Conservation (phyloP, 2,329 filamentous ascomycete genomes). For the Cladosporium sp. region DNA sequence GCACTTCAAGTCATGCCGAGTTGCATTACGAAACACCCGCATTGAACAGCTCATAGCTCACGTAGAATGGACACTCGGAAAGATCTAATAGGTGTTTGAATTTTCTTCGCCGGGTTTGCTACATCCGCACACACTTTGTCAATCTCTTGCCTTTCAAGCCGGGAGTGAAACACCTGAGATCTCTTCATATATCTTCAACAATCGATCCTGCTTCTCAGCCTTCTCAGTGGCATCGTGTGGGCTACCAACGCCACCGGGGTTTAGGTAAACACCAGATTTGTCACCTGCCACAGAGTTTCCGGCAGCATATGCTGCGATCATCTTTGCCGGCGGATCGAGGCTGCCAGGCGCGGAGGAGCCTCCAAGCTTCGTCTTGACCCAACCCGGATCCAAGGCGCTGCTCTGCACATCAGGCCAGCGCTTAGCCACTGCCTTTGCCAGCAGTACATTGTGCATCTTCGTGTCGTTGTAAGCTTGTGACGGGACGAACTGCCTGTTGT, state of each 20-base stretch:
- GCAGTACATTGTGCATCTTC: conserved; percentile 52
- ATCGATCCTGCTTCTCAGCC: conserved; percentile 37
- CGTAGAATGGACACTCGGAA: too few species aligned
- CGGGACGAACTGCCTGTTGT: conserved; percentile 29
- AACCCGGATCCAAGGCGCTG: conserved; percentile 43
- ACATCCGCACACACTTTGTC: too few species aligned
- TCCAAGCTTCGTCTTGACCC: conserved; percentile 42
- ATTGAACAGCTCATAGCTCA: too few species aligned
- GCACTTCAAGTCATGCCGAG: too few species aligned
- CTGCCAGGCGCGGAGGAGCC: conserved; percentile 41
- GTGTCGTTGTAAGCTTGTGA: conserved; percentile 46
- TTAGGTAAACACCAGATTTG: conserved; percentile 36
- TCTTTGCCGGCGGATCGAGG: conserved; percentile 42
- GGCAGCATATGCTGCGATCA: conserved; percentile 44
- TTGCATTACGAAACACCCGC: too few species aligned
- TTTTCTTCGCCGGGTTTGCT: too few species aligned
- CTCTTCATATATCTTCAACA: conserved; percentile 36
- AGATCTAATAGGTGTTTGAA: too few species aligned
- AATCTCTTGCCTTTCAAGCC: too few species aligned
- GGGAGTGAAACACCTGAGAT: conserved; percentile 32
- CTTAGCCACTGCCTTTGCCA: conserved; percentile 50
- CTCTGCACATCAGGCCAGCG: conserved; percentile 41
- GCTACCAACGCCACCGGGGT: conserved; percentile 21
- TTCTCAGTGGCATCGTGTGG: conserved; percentile 32
- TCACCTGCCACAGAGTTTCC: conserved; percentile 34